Evolutionary conservation across 1,139 yeast species (phyloP).

Genomic region (Zygotorulaspora mrakii): DNA sequence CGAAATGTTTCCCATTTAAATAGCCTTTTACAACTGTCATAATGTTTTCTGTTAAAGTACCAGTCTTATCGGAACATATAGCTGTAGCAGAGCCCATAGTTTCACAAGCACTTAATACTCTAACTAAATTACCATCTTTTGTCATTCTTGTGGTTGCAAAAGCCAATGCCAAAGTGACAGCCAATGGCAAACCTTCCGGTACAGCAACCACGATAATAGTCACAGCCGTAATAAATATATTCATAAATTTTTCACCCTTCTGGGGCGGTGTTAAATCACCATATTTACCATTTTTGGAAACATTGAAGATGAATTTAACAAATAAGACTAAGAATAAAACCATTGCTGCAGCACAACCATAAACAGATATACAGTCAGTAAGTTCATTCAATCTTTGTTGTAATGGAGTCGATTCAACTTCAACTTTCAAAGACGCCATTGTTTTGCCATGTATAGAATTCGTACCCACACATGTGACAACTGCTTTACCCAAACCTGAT

Average conservation of each 20-base stretch:
- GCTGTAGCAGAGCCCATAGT: conserved; percentile 99
- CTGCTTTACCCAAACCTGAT: conserved; percentile 80
- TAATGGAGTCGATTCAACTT: conserved; percentile 82
- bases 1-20: conserved; percentile 46
- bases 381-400: conserved; percentile 76
- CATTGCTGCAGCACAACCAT: conserved; percentile 83
- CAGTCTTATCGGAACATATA: conserved; percentile 94
- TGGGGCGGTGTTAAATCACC: conserved; percentile 53
- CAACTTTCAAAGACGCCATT: conserved; percentile 70
- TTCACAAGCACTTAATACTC: conserved; percentile 90
- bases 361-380: conserved; percentile 91
- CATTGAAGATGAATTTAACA: conserved; percentile 66
- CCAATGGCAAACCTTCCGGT: conserved; percentile 96
- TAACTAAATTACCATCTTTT: conserved; percentile 90
- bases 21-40: conserved; percentile 85
- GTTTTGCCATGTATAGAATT: conserved; percentile 90
- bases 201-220: conserved; percentile 96
- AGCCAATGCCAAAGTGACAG: conserved; percentile 92
- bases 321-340: conserved; percentile 74
- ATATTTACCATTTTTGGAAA: conserved; percentile 47
- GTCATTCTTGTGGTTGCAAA: conserved; percentile 99
- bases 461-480: conserved; percentile 87
- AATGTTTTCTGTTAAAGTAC: conserved; percentile 87
- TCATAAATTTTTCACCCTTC: conserved; percentile 80
- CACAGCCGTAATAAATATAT: conserved; percentile 83